These are phyloP conservation scores for Collariella sp. DNA, from an alignment of 495 filamentous ascomycete species.

Conservation along the genomic window DNA sequence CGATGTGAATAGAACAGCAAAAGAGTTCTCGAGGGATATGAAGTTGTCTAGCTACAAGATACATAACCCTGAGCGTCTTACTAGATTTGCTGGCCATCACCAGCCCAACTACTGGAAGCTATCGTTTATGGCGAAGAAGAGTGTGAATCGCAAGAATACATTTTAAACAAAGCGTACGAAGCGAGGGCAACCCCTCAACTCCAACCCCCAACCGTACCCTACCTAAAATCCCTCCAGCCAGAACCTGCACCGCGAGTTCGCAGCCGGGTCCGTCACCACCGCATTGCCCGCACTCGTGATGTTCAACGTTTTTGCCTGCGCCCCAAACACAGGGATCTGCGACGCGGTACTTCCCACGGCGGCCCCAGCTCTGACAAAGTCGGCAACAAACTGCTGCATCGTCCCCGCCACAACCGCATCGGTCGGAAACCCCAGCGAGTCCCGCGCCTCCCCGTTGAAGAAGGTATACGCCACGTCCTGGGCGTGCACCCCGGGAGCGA, in stretches of 20 bases:
- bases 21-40: too few species aligned
- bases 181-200: too few species aligned
- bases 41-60: too few species aligned
- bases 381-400: neutral
- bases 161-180: too few species aligned
- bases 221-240: conserved; percentile 1
- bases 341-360: neutral
- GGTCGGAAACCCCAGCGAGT: neutral
- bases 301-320: neutral
- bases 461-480: conserved; percentile 6
- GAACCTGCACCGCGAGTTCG: neutral
- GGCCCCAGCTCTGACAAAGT: neutral
- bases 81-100: too few species aligned
- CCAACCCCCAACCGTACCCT: too few species aligned
- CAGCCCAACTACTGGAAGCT: too few species aligned
- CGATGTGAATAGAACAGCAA: too few species aligned
- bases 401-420: neutral
- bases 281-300: neutral
- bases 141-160: too few species aligned
- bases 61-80: too few species aligned
- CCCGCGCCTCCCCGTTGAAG: neutral
- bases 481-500: conserved; percentile 8
- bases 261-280: conserved; percentile 1
- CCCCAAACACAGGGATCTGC: neutral
- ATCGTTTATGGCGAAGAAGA: too few species aligned